These are phyloP conservation scores for Coelastrella sp. DNA, from an alignment of 139 green algal species.

Conservation along the genomic window DNA sequence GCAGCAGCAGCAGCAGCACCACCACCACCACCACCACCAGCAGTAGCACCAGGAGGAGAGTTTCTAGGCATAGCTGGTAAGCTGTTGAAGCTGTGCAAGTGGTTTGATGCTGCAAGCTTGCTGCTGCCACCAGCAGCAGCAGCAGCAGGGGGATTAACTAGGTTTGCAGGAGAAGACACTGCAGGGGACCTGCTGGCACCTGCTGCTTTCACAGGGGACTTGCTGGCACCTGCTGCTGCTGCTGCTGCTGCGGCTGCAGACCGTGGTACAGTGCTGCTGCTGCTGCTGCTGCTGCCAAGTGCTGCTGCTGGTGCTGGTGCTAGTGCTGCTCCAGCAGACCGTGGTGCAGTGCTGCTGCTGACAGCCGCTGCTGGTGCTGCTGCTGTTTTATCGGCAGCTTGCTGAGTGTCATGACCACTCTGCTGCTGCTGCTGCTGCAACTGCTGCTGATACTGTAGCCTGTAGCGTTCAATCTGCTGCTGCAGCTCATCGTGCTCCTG, in stretches of 20 bases:
- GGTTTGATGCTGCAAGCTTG: background rate
- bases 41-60: background rate
- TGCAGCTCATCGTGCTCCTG: slow-evolving; percentile 2
- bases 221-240: background rate
- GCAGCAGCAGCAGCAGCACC: background rate
- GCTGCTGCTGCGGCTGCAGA: background rate
- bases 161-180: too few relatives aligned
- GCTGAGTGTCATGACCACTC: background rate
- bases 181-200: background rate
- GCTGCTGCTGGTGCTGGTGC: background rate
- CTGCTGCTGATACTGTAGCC: background rate
- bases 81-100: background rate
- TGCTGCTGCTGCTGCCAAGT: background rate
- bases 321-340: too few relatives aligned
- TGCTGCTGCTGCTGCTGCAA: background rate
- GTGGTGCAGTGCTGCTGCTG: background rate
- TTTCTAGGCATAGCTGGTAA: background rate
- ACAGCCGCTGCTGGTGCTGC: background rate
- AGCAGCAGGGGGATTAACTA: too few relatives aligned
- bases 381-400: background rate
- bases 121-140: too few relatives aligned
- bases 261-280: background rate
- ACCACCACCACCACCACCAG: background rate
- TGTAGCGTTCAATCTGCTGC: slow-evolving; percentile 3
- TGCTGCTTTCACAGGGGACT: too few relatives aligned